Evolutionary conservation across 2,329 filamentous ascomycete genomes (phyloP).

Genomic region (Daldinia sp.): DNA sequence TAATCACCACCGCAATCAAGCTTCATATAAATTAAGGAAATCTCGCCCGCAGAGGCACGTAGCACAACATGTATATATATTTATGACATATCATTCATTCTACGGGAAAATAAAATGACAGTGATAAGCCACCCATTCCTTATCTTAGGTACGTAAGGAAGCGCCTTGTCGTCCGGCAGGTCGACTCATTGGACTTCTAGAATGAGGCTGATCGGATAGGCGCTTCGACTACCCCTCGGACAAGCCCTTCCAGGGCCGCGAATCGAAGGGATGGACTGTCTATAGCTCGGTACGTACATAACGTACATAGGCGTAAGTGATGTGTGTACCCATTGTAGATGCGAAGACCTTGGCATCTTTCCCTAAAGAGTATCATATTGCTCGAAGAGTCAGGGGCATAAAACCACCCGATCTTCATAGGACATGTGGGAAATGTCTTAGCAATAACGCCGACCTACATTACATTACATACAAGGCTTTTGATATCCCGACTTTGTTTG

Average conservation of each 20-base stretch:
- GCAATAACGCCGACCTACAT: not conserved
- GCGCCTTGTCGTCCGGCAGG: not conserved
- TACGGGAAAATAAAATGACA: slow-evolving; percentile 10
- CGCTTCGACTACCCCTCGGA: slow-evolving; percentile 21
- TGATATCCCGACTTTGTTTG: not conserved
- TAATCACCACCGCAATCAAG: not conserved
- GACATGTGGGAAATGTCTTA: not conserved
- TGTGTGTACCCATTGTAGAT: not conserved
- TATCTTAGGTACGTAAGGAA: slow-evolving; percentile 33
- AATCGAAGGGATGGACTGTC: not conserved
- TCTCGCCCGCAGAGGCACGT: not conserved
- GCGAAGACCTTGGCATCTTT: not conserved
- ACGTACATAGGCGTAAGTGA: not conserved
- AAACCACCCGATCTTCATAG: slow-evolving; percentile 20
- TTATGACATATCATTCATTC: slow-evolving; percentile 34
- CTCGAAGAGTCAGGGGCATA: slow-evolving; percentile 21
- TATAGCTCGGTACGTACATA: no score
- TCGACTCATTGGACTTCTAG: slow-evolving; percentile 17
- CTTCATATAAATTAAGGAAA: slow-evolving; percentile 6
- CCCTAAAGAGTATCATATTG: slow-evolving; percentile 28
- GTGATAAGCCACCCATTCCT: not conserved
- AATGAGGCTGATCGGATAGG: slow-evolving; percentile 18
- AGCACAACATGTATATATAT: not conserved
- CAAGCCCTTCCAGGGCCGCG: not conserved
- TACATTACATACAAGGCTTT: not conserved